A percentile compares a stretch with the other conserved stretches of the same genome.
Evolutionary conservation across 2,329 filamentous ascomycete genomes (phyloP).

Genomic region (Ophiosphaerella herpotricha): DNA sequence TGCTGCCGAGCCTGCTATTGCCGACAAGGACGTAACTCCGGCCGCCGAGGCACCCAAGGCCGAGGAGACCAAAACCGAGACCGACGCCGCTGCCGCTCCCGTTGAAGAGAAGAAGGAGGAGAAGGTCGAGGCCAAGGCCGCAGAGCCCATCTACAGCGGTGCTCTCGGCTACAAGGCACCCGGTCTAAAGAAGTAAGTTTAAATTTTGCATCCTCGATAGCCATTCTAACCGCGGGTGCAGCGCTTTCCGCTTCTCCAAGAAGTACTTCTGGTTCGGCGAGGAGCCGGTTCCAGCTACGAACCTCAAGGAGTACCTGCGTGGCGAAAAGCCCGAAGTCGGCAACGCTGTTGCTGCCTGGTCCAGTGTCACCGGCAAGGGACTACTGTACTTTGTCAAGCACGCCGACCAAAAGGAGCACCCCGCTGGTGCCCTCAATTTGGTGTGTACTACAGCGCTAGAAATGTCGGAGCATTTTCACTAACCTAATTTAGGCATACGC

Average conservation of each 20-base stretch:
- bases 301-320: conserved; percentile 77
- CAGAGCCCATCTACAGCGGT: conserved; percentile 78
- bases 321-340: conserved; percentile 82
- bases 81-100: conserved; percentile 30
- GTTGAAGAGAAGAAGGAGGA: conserved; percentile 46
- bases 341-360: conserved; percentile 84
- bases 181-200: conserved; percentile 83
- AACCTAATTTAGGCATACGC: conserved; percentile 61
- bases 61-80: conserved; percentile 47
- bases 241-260: conserved; percentile 88
- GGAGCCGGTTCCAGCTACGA: conserved; percentile 71
- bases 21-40: conserved; percentile 44
- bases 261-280: conserved; percentile 77
- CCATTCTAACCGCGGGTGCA: conserved; percentile 45
- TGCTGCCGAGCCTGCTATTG: conserved; percentile 38
- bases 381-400: conserved; percentile 91
- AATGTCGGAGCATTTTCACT: conserved; percentile 14
- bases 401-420: conserved; percentile 77
- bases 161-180: conserved; percentile 87
- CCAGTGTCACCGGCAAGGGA: conserved; percentile 91
- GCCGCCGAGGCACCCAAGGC: conserved; percentile 49
- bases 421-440: conserved; percentile 81
- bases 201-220: background rate
- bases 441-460: conserved; percentile 57
- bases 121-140: conserved; percentile 53